phyloP scores from a whole-genome alignment of 2,329 filamentous ascomycete genomes.

The Sordariomycetes sp. region DNA sequence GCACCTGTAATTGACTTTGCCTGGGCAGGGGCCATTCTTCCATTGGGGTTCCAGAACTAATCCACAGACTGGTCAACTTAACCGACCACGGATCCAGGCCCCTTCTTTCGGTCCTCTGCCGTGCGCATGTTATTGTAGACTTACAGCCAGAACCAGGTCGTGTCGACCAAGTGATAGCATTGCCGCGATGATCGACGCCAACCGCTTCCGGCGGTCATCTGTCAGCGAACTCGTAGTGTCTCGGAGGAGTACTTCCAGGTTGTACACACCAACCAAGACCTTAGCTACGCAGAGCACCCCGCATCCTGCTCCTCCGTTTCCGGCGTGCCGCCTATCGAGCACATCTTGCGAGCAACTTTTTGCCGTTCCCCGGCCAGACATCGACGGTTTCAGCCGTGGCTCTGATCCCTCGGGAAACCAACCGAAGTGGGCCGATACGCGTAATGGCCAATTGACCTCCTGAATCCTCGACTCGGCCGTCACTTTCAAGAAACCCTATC shows the following conservation, averaged over 20 bases:
- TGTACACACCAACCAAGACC: neutral
- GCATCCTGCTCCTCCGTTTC: neutral
- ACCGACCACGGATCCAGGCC: too few species aligned
- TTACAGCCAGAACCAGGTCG: too few species aligned
- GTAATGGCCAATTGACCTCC: too few species aligned
- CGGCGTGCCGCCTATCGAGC: neutral
- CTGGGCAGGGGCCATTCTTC: neutral
- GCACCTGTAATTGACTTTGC: neutral
- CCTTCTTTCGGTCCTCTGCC: too few species aligned
- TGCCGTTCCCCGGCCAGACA: too few species aligned
- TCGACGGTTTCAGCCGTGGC: too few species aligned
- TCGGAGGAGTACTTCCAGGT: neutral
- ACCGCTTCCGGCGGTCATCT: neutral
- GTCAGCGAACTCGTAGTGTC: neutral
- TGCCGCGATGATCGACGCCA: neutral
- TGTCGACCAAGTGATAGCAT: neutral
- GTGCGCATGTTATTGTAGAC: too few species aligned
- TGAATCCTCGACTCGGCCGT: too few species aligned
- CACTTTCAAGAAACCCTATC: too few species aligned
- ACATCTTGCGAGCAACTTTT: too few species aligned
- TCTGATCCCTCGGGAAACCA: too few species aligned
- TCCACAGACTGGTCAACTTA: neutral
- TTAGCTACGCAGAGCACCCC: neutral
- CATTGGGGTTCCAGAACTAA: neutral
- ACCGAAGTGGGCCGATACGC: too few species aligned